phyloP scores from a whole-genome alignment of 2,329 filamentous ascomycete species.

The Talaromyces sp. region DNA sequence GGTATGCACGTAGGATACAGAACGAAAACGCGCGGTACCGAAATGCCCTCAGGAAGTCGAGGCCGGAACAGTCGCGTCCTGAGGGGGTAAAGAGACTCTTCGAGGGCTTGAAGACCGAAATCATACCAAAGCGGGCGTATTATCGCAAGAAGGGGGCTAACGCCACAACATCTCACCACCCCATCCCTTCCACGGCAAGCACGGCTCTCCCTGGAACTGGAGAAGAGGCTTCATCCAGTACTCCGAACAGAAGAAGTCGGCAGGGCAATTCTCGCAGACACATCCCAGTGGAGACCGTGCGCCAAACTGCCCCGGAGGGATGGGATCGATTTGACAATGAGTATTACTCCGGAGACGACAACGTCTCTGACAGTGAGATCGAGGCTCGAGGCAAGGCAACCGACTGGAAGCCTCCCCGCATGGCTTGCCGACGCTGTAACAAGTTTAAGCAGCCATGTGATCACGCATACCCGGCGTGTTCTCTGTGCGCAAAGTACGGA shows the following conservation, averaged over 20 bases:
- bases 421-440: conserved; percentile 18
- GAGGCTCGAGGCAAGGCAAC: conserved; percentile 10
- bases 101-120: neutral
- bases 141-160: neutral
- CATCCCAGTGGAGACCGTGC: neutral
- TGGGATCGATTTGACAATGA: conserved; percentile 11
- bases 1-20: neutral
- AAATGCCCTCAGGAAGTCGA: no score
- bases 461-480: conserved; percentile 15
- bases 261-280: neutral
- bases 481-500: neutral
- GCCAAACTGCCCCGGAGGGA: neutral
- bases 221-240: neutral
- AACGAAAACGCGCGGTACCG: neutral
- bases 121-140: neutral
- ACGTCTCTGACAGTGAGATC: neutral
- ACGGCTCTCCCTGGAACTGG: neutral
- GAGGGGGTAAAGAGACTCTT: neutral
- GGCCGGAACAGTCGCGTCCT: neutral
- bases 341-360: conserved; percentile 17
- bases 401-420: conserved; percentile 12
- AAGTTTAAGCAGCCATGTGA: conserved; percentile 15
- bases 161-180: neutral
- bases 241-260: neutral
- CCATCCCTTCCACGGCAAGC: neutral